Base-by-base conservation (phyloP, 148 eudicot species). In the Vaccinium myrtillus region DNA sequence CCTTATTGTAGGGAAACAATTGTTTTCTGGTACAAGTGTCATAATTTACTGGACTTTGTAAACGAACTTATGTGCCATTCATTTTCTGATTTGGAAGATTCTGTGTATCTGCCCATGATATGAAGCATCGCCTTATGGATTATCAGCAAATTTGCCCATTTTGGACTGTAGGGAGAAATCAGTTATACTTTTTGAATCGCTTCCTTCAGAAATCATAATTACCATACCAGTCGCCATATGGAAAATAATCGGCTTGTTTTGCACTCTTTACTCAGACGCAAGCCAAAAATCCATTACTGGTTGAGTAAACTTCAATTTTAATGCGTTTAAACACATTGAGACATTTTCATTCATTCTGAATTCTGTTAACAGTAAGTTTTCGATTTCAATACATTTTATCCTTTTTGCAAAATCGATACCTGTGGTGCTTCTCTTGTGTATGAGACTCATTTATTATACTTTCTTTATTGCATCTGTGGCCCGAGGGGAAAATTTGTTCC, bases 381-480 rank as follows among this genome's bases (percentile, higher is more conserved):
- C 14, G 1, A 39, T 48, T 59, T 21, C 69, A 61, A n/a, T 61
- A 51, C 4, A 2, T 21, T 78, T 23, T 21, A 69, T 27, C 27
- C 16, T 69, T 13, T 27, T 69, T 69, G 5, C 43, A 59, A 59
- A 36, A 58, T 4, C 43, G 27, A 79, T 80, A 18, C 2, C 27
- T 51, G 14, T 23, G 53, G 63, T 21, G 59, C 18, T 58, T 39
- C 18, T 21, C 54, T 56, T 53, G 59, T 73, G 80, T 74, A 83
- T 50, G 70, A 56, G n/a, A 83, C 85, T 83, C 27, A 11, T 75
- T 36, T 75, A 32, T 75, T 76, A 27, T 27, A 14, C 16, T 77
- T 50, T 50, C 71, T 23, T 65, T 23, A 65, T 23, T 5, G 30
- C 71, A 65, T n/a, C 30, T 23, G 14, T 65, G 30, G 4, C 30